Evolutionary conservation across 2,329 filamentous ascomycete species (phyloP), one percentile per base, ranked within the genome.

Genomic region (Pseudogymnoascus sp.): DNA sequence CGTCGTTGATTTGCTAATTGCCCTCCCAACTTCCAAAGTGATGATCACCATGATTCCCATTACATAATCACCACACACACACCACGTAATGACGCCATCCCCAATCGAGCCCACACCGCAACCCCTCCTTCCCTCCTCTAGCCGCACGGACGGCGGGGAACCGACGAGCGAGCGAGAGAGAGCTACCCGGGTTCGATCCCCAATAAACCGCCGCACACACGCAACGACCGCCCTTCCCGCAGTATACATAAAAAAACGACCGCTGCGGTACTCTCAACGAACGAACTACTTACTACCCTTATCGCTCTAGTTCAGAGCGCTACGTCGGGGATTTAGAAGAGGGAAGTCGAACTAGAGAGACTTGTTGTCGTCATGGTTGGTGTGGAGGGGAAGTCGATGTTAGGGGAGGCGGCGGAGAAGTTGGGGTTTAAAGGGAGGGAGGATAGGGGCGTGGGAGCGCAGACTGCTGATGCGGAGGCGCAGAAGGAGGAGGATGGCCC

Each of bases 371-470:
- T 21, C 37, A 28, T 61, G 25, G 21, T 23, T n/a, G 34, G 19
- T 23, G 16, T 31, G 43, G 14, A 31, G 34, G 37, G 21, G 41
- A 36, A 48, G 45, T 37, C 23, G 41, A 41, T 65, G 66, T 51
- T 65, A 64, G 28, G 64, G 68, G 43, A 66, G 43, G 14, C 65
- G 69, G 63, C 70, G 69, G n/a, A 67, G 72, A 34, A 68, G 68
- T 1, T 68, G 69, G 51, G 69, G 67, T 21, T 60, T 71, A 39
- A 71, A 69, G 60, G 10, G 4, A 45, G 36, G 37, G 16, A n/a
- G 36, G 37, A n/a, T 3, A 34, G 16, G 62, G 45, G 23, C 54
- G 25, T 13, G 63, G 39, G 10, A 13, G 54, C 13, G 39, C 16
- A 16, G 21, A 41, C 28, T 31, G 28, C 28, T 31, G 28, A 8